Evolutionary conservation across 345 rosid genomes (phyloP).

Genomic region (Mangifera indica): DNA sequence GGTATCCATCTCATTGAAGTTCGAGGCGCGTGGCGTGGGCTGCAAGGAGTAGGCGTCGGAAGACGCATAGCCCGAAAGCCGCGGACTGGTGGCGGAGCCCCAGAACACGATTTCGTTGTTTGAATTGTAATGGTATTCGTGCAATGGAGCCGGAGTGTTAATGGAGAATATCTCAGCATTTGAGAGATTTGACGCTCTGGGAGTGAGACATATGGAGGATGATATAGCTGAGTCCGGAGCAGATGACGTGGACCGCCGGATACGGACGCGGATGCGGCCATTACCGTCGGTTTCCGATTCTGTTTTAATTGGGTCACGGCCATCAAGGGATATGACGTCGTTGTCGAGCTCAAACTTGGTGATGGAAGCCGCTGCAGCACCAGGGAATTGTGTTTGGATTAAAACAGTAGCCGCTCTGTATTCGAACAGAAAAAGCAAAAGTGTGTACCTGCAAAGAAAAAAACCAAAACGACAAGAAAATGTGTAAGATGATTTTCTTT

Average conservation of each 20-base stretch:
- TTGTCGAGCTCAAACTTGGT: conserved; percentile 45
- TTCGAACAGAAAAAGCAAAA: conserved; percentile 49
- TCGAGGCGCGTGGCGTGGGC: conserved; percentile 52
- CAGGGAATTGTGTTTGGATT: conserved; percentile 45
- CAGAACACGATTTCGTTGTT: conserved; percentile 49
- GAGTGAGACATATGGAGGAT: conserved; percentile 48
- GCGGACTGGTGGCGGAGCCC: conserved; percentile 41
- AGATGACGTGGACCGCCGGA: conserved; percentile 52
- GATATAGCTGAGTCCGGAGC: conserved; percentile 49
- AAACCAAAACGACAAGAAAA: neutral
- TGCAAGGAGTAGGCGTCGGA: conserved; percentile 76
- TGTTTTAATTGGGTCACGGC: conserved; percentile 47
- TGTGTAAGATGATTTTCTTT: neutral
- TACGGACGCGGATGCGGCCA: conserved; percentile 43
- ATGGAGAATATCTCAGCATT: conserved; percentile 53
- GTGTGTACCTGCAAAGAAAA: conserved; percentile 44
- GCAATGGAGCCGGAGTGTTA: conserved; percentile 38
- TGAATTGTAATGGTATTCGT: conserved; percentile 18
- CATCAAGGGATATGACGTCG: conserved; percentile 52
- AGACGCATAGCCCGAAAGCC: conserved; percentile 70
- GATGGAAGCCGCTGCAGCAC: conserved; percentile 40
- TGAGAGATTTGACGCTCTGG: conserved; percentile 53
- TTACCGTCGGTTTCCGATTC: conserved; percentile 46
- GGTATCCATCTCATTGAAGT: conserved; percentile 48
- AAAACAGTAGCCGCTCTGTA: conserved; percentile 46